Evolutionary conservation across 2,329 filamentous ascomycete species (phyloP), one percentile per base, ranked within the genome.

Genomic region (Neofusicoccum sp.): DNA sequence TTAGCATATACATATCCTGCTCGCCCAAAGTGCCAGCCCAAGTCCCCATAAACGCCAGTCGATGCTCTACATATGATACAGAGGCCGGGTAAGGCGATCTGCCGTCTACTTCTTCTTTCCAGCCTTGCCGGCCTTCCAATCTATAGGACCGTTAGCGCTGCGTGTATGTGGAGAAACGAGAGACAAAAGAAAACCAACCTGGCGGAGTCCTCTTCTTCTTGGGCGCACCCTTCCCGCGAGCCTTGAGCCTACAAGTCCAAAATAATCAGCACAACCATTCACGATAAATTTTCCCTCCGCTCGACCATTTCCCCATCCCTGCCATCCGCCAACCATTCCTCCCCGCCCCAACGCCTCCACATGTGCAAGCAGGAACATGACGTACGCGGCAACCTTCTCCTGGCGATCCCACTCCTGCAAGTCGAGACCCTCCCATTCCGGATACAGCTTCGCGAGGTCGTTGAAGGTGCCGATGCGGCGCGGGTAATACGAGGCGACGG

Each of bases 401-500:
- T 91, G 78, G 68, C 95, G 87, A 65, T 95, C 89, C 68, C 91
- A 86, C 74, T 96, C 90, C 3, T 82, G 80, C 63, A 95, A 88
- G 68, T 97, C 86, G 69, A 87, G 86, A 6, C 88, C 86, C 62
- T 86, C 81, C 62, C 91, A 78, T 6, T 86, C 83, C 7, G 88
- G 82, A 69, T 93, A 91, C 51, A 84, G 79, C 63, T 85, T 85
- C 72, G 89, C 86, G 63, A 96, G 75, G 66, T 96, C 90, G 66
- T 85, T 83, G 63, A 96, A 84, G 0, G 88, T 88, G 26, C 85
- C 86, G 14, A 88, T 80, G 63, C 83, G 89, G 65, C 87, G 86
- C 1, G 95, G 95, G 74, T 99, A 99, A 82, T 97, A 99, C 61
- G 90, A 83, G 40, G 88, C 89, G 65, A 97, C 78, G 0, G 89